Evolutionary conservation across 2,329 filamentous ascomycete species (phyloP).

Genomic region (Ophiostoma triangulosporum): DNA sequence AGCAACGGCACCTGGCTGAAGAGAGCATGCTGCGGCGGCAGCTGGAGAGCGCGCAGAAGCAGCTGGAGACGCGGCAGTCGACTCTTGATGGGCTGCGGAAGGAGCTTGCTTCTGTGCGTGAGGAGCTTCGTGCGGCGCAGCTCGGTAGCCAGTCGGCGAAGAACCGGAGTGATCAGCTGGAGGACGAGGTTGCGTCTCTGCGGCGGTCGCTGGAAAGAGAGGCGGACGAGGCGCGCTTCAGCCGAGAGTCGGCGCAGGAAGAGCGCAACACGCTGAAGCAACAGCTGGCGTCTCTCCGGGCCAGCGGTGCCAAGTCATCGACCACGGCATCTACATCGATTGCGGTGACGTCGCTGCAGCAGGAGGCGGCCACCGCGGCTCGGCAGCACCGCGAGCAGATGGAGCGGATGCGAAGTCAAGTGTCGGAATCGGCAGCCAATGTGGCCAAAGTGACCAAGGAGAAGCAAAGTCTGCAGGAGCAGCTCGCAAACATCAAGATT

Average conservation of each 20-base stretch:
- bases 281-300: conserved; percentile 27
- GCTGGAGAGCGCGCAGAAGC: conserved; percentile 58
- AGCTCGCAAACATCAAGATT: conserved; percentile 42
- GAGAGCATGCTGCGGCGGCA: conserved; percentile 59
- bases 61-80: conserved; percentile 53
- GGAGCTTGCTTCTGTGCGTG: conserved; percentile 51
- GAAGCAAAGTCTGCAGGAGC: conserved; percentile 49
- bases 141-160: conserved; percentile 47
- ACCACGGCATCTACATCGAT: background rate
- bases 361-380: conserved; percentile 16
- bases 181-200: conserved; percentile 65
- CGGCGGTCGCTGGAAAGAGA: conserved; percentile 54
- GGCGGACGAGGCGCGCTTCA: conserved; percentile 41
- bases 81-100: conserved; percentile 50
- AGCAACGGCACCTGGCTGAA: conserved; percentile 57
- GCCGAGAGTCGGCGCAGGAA: conserved; percentile 30
- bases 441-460: conserved; percentile 37
- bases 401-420: conserved; percentile 40
- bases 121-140: conserved; percentile 56
- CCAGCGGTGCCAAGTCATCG: background rate
- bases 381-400: conserved; percentile 28
- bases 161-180: conserved; percentile 53
- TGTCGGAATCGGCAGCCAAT: conserved; percentile 45
- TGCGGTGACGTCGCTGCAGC: conserved; percentile 16
- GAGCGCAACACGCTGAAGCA: conserved; percentile 30